Percentiles rank a stretch among this genome's conserved stretches.
Conservation (phyloP, 2,329 filamentous ascomycete genomes). For the Didymella lethalis region DNA sequence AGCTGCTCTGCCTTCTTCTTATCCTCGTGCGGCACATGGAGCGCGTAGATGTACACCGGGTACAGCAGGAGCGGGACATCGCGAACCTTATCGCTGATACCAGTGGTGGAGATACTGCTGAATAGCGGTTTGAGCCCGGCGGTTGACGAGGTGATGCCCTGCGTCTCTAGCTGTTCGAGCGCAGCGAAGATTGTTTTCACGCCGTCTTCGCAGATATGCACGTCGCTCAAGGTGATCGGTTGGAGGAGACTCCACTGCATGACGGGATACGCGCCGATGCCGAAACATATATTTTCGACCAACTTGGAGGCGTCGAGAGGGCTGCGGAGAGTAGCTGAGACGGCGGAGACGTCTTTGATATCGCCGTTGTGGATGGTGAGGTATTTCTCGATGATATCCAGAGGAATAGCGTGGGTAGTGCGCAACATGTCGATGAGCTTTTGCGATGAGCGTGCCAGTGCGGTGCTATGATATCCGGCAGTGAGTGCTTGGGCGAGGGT, state of each 20-base stretch:
- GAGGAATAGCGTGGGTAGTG: slow-evolving; percentile 50
- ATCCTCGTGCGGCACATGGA: slow-evolving; percentile 51
- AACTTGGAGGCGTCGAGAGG: slow-evolving; percentile 27
- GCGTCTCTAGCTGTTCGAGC: slow-evolving; percentile 28
- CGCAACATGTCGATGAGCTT: slow-evolving; percentile 58
- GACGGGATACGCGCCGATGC: slow-evolving; percentile 54
- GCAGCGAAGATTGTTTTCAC: slow-evolving; percentile 44
- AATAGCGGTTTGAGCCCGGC: slow-evolving; percentile 31
- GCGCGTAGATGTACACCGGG: slow-evolving; percentile 48
- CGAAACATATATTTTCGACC: slow-evolving; percentile 57
- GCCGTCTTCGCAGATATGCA: slow-evolving; percentile 47
- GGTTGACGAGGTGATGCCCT: slow-evolving; percentile 5
- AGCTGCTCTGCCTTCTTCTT: slow-evolving; percentile 49
- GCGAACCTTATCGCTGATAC: slow-evolving; percentile 40
- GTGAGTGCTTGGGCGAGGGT: slow-evolving; percentile 56
- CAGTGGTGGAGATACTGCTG: slow-evolving; percentile 51
- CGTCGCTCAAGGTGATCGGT: slow-evolving; percentile 47
- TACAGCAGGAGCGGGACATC: slow-evolving; percentile 49
- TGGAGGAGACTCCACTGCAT: slow-evolving; percentile 31
- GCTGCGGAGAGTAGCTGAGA: slow-evolving; percentile 51
- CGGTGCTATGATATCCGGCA: slow-evolving; percentile 55
- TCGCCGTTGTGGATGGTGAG: slow-evolving; percentile 60
- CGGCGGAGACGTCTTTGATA: slow-evolving; percentile 52
- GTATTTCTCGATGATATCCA: slow-evolving; percentile 46
- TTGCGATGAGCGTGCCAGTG: slow-evolving; percentile 59